Conservation (phyloP, 2,329 filamentous ascomycete genomes). For the Paraphaeosphaeria sporulosa region DNA sequence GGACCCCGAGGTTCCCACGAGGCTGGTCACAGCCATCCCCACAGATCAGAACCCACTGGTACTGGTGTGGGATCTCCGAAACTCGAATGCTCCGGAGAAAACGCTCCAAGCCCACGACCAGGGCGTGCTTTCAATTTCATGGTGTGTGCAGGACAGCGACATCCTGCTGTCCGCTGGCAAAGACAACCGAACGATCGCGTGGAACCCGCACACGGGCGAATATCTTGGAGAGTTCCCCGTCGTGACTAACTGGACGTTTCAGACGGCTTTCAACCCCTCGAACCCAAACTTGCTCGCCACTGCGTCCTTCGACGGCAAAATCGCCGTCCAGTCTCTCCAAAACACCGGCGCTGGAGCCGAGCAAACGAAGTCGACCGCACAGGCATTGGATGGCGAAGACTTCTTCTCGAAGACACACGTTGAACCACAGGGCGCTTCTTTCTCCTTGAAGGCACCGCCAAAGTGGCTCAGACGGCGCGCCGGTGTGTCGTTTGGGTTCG, state of each 20-base stretch:
- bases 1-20: constrained; percentile 93
- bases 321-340: constrained; percentile 90
- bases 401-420: constrained; percentile 95
- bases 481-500: constrained; percentile 92
- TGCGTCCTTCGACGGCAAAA: constrained; percentile 96
- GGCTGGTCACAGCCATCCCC: constrained; percentile 89
- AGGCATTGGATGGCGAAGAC: constrained; percentile 85
- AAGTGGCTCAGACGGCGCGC: constrained; percentile 88
- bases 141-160: constrained; percentile 91
- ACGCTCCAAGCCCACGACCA: constrained; percentile 92
- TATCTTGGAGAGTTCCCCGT: constrained; percentile 91
- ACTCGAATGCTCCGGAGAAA: constrained; percentile 92
- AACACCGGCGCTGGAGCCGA: constrained; percentile 84
- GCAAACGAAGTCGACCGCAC: constrained; percentile 63
- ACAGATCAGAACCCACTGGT: constrained; percentile 89
- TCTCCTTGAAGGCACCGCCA: constrained; percentile 84
- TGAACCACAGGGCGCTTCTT: constrained; percentile 88
- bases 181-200: constrained; percentile 93
- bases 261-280: constrained; percentile 90
- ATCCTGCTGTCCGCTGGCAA: constrained; percentile 93
- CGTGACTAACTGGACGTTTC: constrained; percentile 99
- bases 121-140: constrained; percentile 90
- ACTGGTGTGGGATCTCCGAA: constrained; percentile 91
- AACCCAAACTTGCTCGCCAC: constrained; percentile 94
- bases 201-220: constrained; percentile 94